Base-by-base conservation (phyloP, 805 yeast genomes). In the Deakozyma indianensis region DNA sequence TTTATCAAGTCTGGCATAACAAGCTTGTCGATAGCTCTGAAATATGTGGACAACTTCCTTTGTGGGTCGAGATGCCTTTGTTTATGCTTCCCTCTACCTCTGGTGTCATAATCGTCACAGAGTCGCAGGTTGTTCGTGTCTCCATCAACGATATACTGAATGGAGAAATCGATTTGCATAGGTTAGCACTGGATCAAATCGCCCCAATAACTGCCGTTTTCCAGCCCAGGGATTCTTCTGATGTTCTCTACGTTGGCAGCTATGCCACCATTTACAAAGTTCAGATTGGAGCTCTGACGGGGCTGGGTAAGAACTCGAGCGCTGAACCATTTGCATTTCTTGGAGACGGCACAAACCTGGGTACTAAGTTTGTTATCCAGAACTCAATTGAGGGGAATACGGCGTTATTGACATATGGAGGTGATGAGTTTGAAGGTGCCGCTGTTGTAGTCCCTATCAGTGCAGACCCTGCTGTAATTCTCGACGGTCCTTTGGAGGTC, bases 341-440 rank as follows among this genome's bases (percentile, higher is more conserved):
- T 9, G 38, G 18, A 5, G 18, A n/a, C 5, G 28, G 28, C 14
- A 25, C 7, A 14, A 7, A 7, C 18, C 20, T 32, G 4, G 38
- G 38, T 32, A 9, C 38, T n/a, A 32, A 32, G 38, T 11, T 32
- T 32, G 38, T n/a, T n/a, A n/a, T 32, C 4, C 18, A 32, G 11
- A 20, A 9, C 18, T 14, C 7, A 5, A 11, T 4, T 20, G 38
- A 32, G 7, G 18, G 20, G 5, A n/a, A 20, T 20, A 32, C 38
- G 18, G 38, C 38, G 16, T 14, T 32, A 5, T 5, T 32, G 38
- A 32, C 38, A 32, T 32, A 32, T 32, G 38, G 38, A 5, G 38
- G 38, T 32, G 38, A 32, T n/a, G 38, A 32, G 18, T 32, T 32
- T 32, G 18, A 32, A 32, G 38, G 38, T n/a, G 38, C 38, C 16